Evolutionary conservation across 768 basidiomycete species (phyloP), one percentile per base, ranked within the genome.

Genomic region (Tylopilus plumbeoviolaceoides): DNA sequence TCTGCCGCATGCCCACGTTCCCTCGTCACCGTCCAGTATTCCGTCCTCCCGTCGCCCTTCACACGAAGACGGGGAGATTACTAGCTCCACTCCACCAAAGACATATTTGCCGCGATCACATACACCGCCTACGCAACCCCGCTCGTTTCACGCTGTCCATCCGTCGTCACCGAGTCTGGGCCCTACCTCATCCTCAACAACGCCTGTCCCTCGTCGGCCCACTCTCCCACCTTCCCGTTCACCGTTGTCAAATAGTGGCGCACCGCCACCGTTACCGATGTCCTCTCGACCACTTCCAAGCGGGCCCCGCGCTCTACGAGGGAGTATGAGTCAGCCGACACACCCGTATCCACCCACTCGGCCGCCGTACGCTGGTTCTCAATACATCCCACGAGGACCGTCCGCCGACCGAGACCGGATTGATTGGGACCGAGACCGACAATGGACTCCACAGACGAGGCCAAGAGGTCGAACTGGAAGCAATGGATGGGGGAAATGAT

Each of bases 11-110:
- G 15, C 49, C 14, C 47, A 47, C 14, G 4, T 47, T 5, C 17
- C 44, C 8, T 21, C 51, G 28, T 39, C 50, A 31, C 55, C 58
- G 30, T 56, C 59, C 14, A 59, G 18, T 17, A 33, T 57, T 9
- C 50, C 57, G 38, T 21, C 55, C 41, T 54, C 69, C 8, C 65
- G 66, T n/a, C 65, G 68, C 9, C 61, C 66, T 0, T 73, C 77
- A 6, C 77, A 76, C 25, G 80, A 82, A 61, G 80, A 82, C 39
- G 80, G 79, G 5, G 80, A 81, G 62, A 80, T 82, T 50, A 61
- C 61, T 0, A 75, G 62, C 39, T 64, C 68, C n/a, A 68, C 68
- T 8, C 69, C 68, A n/a, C 66, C 63, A 27, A 72, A 72, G 53
- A 55, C 61, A 1, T 70, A 70, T 50, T 59, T 70, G 10, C 73